Evolutionary conservation across 2,329 filamentous ascomycete genomes (phyloP), one percentile per base, ranked within the genome.

Genomic region (Ceratocystis harringtonii): DNA sequence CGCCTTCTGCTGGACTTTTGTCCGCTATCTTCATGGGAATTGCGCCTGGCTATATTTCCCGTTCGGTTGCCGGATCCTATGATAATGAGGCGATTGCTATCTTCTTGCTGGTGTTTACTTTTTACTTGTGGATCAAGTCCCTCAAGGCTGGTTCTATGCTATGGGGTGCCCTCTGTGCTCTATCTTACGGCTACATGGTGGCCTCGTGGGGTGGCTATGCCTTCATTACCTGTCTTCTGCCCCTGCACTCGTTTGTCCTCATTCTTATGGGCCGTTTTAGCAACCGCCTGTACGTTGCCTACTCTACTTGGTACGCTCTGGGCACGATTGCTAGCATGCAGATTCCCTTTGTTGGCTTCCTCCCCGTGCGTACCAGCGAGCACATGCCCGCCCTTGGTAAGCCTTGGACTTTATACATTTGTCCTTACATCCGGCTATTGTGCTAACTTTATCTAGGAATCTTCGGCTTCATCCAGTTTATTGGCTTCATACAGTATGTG

Each of bases 131-230:
- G 94, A 96, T 99, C 78, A 97, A 97, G 82, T 90, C 94, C 22
- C 82, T 99, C 70, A 99, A 99, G 81, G 84, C 91, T 67, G 94
- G 94, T 30, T 97, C 94, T 62, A 91, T 95, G 75, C 89, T 96
- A 76, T 99, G 92, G 92, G 92, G 91, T 71, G 92, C 90, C 45
- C 80, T 96, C 69, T 94, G 92, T 71, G 94, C 94, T 55, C 81
- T 99, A 65, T 97, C 95, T 78, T 99, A 99, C 77, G 94, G 94
- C 73, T 99, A 99, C 84, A 99, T 99, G 94, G 94, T 99, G 69
- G 94, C 92, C 61, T 95, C 95, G 19, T 99, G 94, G 94, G 94
- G 94, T 81, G 94, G 94, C 73, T 99, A 99, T 76, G 94, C 96
- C 72, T 99, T 99, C 83, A 99, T 99, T 74, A 99, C 95, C 68